A percentile compares a stretch with the other conserved stretches of the same genome.
Conservation (phyloP, 208 protist species). For the Trichomonas gallinae region DNA sequence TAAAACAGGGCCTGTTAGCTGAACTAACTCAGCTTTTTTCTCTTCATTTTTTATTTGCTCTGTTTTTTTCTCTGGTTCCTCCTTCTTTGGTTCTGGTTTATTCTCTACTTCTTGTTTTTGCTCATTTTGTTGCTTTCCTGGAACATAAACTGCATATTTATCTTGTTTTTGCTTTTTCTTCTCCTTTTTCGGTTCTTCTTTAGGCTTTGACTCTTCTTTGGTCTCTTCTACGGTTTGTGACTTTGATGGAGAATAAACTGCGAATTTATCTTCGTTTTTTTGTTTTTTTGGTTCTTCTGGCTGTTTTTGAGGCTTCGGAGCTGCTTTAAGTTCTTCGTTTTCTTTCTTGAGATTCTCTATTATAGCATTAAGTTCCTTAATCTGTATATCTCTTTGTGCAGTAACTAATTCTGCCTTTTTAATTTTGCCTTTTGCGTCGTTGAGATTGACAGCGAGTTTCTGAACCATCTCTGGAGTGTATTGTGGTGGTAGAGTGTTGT, state of each 20-base stretch:
- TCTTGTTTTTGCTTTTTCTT: background rate
- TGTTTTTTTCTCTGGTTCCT: background rate
- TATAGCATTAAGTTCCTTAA: background rate
- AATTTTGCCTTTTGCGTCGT: background rate
- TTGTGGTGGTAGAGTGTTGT: background rate
- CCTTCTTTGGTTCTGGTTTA: background rate
- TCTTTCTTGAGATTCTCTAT: background rate
- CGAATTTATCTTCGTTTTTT: background rate
- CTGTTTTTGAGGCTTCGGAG: background rate
- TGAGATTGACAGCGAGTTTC: background rate
- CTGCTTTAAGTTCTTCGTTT: background rate
- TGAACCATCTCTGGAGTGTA: background rate
- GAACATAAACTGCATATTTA: background rate
- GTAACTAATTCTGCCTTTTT: background rate
- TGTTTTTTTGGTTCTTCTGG: background rate
- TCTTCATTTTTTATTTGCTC: background rate
- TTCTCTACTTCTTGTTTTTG: too few relatives aligned
- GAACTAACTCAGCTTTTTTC: background rate
- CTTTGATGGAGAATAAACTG: background rate
- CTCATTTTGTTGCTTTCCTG: background rate
- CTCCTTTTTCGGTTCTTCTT: background rate
- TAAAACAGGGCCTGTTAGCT: background rate
- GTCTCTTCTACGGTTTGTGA: background rate
- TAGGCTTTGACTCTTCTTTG: background rate
- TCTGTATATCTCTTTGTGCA: background rate